A percentile compares a stretch with the other conserved stretches of the same genome.
Conservation (phyloP, 2,329 filamentous ascomycete genomes). For the Exophiala lecanii-corni region DNA sequence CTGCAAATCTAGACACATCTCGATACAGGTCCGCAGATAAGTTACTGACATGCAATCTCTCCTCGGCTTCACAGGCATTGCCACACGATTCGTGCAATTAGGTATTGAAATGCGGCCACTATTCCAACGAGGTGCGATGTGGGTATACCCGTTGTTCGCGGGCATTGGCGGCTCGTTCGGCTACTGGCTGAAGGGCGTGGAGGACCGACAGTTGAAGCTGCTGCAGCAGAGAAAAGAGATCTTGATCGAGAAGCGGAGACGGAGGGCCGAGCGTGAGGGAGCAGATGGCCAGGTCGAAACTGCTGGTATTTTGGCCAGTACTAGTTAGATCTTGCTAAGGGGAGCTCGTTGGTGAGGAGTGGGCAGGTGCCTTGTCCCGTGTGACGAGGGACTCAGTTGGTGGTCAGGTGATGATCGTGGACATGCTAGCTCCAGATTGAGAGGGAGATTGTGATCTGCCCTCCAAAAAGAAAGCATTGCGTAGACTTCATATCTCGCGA, state of each 20-base stretch:
- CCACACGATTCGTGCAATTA: slow-evolving; percentile 90
- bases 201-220: slow-evolving; percentile 72
- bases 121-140: slow-evolving; percentile 77
- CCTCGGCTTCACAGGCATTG: too few relatives aligned
- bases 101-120: slow-evolving; percentile 97
- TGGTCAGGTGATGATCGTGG: too few relatives aligned
- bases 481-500: too few relatives aligned
- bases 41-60: too few relatives aligned
- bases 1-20: too few relatives aligned
- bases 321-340: slow-evolving; percentile 18
- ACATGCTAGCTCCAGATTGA: too few relatives aligned
- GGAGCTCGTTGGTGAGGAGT: background rate
- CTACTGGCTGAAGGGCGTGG: slow-evolving; percentile 92
- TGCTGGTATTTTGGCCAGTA: slow-evolving; percentile 20
- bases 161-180: slow-evolving; percentile 85
- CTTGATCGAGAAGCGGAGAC: slow-evolving; percentile 83
- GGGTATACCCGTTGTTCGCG: slow-evolving; percentile 88
- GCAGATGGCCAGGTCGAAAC: slow-evolving; percentile 25
- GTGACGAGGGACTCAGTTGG: too few relatives aligned
- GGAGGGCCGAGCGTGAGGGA: slow-evolving; percentile 65
- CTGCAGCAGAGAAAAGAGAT: slow-evolving; percentile 72
- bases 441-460: too few relatives aligned
- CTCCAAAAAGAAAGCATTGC: too few relatives aligned
- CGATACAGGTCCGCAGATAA: too few relatives aligned
- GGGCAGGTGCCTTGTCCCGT: too few relatives aligned